Evolutionary conservation across 2,329 filamentous ascomycete genomes (phyloP).

Genomic region (Colletotrichum melonis): DNA sequence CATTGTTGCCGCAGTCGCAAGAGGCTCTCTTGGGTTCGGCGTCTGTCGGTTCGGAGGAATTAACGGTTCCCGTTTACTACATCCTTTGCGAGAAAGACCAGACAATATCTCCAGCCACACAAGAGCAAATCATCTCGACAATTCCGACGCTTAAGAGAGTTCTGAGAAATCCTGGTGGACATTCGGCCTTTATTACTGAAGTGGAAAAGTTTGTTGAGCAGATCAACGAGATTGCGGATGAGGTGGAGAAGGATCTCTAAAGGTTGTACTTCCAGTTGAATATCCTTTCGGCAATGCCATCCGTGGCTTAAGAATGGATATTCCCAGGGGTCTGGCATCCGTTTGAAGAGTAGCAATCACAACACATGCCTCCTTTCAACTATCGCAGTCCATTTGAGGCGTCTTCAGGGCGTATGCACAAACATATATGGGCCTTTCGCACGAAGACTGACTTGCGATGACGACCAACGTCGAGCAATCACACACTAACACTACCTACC

Average conservation of each 20-base stretch:
- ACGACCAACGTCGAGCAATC: no score
- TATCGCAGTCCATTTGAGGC: no score
- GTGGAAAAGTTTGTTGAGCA: constrained; percentile 14
- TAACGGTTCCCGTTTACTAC: constrained; percentile 15
- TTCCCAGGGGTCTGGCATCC: no score
- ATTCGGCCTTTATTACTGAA: constrained; percentile 17
- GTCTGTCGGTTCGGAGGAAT: neutral
- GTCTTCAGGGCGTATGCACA: no score
- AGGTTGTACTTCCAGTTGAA: no score
- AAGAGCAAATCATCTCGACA: constrained; percentile 4
- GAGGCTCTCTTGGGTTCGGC: neutral
- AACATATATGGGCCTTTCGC: no score
- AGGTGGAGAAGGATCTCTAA: neutral
- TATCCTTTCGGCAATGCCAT: no score
- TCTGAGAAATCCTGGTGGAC: constrained; percentile 17
- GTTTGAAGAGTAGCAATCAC: no score
- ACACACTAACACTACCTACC: no score
- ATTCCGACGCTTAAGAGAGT: constrained; percentile 16
- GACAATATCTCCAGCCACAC: neutral
- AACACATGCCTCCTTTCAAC: no score
- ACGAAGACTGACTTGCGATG: no score
- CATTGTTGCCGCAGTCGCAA: constrained; percentile 16
- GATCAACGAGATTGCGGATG: neutral
- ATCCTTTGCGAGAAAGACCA: constrained; percentile 24
- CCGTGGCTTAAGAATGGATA: no score